These are phyloP conservation scores for Hylodesmum podocarpum DNA, from an alignment of 306 rosid genomes.

Conservation along the genomic window DNA sequence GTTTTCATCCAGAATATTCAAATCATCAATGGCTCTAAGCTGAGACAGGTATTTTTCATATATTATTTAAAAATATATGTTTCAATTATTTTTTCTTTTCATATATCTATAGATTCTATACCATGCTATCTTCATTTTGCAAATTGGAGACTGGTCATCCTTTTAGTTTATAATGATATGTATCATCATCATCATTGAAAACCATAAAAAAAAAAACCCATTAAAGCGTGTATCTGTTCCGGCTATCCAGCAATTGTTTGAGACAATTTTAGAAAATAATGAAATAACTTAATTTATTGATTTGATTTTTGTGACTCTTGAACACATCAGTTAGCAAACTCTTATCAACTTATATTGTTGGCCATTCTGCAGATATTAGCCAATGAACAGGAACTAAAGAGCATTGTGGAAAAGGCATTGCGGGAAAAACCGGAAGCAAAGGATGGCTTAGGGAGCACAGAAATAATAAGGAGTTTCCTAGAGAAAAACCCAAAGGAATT, in stretches of 20 bases:
- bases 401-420: slow-evolving; percentile 45
- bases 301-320: slow-evolving; percentile 13
- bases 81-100: not conserved
- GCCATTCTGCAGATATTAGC: slow-evolving; percentile 66
- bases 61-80: not conserved
- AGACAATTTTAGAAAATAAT: not conserved
- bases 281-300: not conserved
- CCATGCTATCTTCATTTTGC: not conserved
- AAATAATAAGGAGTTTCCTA: slow-evolving; percentile 57
- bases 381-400: slow-evolving; percentile 65
- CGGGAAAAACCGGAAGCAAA: slow-evolving; percentile 47
- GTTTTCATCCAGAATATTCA: slow-evolving; percentile 57
- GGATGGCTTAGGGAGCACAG: slow-evolving; percentile 38
- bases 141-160: not conserved
- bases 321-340: not conserved
- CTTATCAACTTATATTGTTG: slow-evolving; percentile 14
- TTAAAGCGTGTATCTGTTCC: not conserved
- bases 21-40: slow-evolving; percentile 66
- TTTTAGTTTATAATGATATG: slow-evolving; percentile 17
- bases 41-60: slow-evolving; percentile 65
- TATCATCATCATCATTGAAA: slow-evolving; percentile 5
- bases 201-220: slow-evolving; percentile 17
- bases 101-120: not conserved
- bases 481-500: slow-evolving; percentile 57
- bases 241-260: not conserved